A percentile compares a stretch with the other conserved stretches of the same genome.
Evolutionary conservation across 1,284 basidiomycete species (phyloP).

Genomic region (Tylopilus sp.): DNA sequence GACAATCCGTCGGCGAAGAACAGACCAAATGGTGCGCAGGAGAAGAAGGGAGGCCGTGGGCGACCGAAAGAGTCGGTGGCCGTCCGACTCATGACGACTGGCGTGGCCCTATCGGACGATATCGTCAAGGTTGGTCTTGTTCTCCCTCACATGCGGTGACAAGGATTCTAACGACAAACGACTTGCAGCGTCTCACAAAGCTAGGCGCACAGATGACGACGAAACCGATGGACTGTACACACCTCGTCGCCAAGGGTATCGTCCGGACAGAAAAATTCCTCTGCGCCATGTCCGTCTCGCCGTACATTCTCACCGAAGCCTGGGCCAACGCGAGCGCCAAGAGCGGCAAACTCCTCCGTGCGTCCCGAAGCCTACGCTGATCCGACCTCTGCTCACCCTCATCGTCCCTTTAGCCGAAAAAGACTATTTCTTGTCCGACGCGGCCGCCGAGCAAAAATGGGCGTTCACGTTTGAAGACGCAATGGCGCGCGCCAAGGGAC

Average conservation of each 20-base stretch:
- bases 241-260: slow-evolving; percentile 65
- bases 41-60: slow-evolving; percentile 10
- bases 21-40: slow-evolving; percentile 4
- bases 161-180: background rate
- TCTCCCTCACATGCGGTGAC: background rate
- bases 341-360: slow-evolving; percentile 61
- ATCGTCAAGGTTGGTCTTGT: slow-evolving; percentile 48
- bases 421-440: slow-evolving; percentile 59
- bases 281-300: slow-evolving; percentile 62
- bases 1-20: slow-evolving; percentile 12
- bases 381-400: background rate
- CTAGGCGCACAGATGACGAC: slow-evolving; percentile 64
- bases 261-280: slow-evolving; percentile 84
- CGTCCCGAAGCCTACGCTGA: slow-evolving; percentile 29
- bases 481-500: slow-evolving; percentile 51
- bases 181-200: slow-evolving; percentile 52
- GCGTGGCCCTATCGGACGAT: slow-evolving; percentile 52
- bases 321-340: slow-evolving; percentile 67
- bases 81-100: slow-evolving; percentile 60
- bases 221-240: slow-evolving; percentile 68
- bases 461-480: slow-evolving; percentile 61
- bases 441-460: slow-evolving; percentile 61
- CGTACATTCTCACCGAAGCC: slow-evolving; percentile 58
- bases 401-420: slow-evolving; percentile 51
- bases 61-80: slow-evolving; percentile 6